A percentile compares a stretch with the other conserved stretches of the same genome.
These are phyloP conservation scores for Phytophthora macrochlamydospora DNA, from an alignment of 352 stramenopile species.

Conservation along the genomic window DNA sequence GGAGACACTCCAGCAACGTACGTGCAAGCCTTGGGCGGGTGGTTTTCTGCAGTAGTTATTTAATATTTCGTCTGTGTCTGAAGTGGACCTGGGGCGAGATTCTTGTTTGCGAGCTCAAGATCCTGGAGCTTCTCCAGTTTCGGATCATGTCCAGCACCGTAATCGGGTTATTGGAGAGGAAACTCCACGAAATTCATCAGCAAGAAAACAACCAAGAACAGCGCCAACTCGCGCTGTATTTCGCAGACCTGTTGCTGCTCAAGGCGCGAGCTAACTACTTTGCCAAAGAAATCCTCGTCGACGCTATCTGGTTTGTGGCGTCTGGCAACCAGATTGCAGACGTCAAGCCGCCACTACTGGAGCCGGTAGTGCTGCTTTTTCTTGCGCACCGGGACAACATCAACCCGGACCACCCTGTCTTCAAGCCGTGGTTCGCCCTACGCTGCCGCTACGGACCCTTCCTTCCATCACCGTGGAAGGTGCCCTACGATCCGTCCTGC, in stretches of 20 bases:
- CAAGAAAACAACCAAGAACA: constrained; percentile 16
- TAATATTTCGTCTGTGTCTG: background rate
- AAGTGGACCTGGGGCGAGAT: constrained; percentile 77
- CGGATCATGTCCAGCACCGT: constrained; percentile 61
- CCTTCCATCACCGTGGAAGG: constrained; percentile 53
- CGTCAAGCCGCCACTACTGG: constrained; percentile 51
- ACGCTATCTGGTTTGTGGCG: constrained; percentile 67
- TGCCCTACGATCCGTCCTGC: constrained; percentile 59
- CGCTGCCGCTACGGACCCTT: constrained; percentile 62
- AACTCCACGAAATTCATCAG: constrained; percentile 33
- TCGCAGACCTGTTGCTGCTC: constrained; percentile 61
- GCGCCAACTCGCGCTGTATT: constrained; percentile 62
- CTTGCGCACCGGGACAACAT: constrained; percentile 73
- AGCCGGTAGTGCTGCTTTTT: constrained; percentile 63
- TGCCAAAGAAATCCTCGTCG: constrained; percentile 50
- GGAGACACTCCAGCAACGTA: constrained; percentile 68
- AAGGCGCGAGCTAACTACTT: constrained; percentile 48
- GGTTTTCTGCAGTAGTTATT: background rate
- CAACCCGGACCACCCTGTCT: constrained; percentile 53
- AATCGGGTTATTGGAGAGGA: constrained; percentile 49
- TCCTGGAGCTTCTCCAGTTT: constrained; percentile 53
- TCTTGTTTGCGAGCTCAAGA: constrained; percentile 47
- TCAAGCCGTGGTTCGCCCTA: constrained; percentile 68
- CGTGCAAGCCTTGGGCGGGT: constrained; percentile 4
- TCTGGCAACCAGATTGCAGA: constrained; percentile 50